These are phyloP conservation scores for Trichoderma asperelloides DNA, from an alignment of 495 filamentous ascomycete genomes.

Conservation along the genomic window DNA sequence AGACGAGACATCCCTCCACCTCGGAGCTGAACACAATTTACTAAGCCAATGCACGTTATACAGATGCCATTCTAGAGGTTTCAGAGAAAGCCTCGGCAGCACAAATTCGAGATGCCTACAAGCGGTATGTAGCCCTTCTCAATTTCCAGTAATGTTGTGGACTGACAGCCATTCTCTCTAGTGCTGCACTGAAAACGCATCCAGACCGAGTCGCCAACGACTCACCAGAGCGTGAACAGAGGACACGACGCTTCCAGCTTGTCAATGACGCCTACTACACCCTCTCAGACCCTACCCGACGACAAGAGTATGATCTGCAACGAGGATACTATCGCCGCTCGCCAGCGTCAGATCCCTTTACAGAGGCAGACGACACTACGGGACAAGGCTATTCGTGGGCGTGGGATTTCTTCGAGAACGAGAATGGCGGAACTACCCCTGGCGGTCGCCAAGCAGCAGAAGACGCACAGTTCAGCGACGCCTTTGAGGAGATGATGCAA, in stretches of 20 bases:
- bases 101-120: slow-evolving; percentile 93
- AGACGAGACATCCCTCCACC: slow-evolving; percentile 13
- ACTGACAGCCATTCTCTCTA: slow-evolving; percentile 22
- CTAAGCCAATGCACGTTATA: slow-evolving; percentile 8
- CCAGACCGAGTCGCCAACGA: slow-evolving; percentile 83
- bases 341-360: slow-evolving; percentile 32
- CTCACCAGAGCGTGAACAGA: slow-evolving; percentile 70
- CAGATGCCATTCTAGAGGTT: slow-evolving; percentile 62
- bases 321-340: slow-evolving; percentile 33
- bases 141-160: neutral
- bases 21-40: too few relatives aligned
- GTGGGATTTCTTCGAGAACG: slow-evolving; percentile 40
- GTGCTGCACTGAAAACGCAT: slow-evolving; percentile 87
- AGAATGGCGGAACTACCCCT: slow-evolving; percentile 12
- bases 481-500: slow-evolving; percentile 96
- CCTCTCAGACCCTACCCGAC: slow-evolving; percentile 67
- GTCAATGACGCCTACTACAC: slow-evolving; percentile 99
- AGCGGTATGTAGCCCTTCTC: slow-evolving; percentile 46
- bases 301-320: slow-evolving; percentile 81
- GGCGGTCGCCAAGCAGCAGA: slow-evolving; percentile 34
- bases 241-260: slow-evolving; percentile 87
- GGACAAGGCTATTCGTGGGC: slow-evolving; percentile 31
- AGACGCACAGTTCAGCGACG: slow-evolving; percentile 74
- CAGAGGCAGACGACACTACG: slow-evolving; percentile 42
- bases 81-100: slow-evolving; percentile 62